Base-by-base conservation (phyloP, 306 rosid genomes). In the Fagus sylvatica region DNA sequence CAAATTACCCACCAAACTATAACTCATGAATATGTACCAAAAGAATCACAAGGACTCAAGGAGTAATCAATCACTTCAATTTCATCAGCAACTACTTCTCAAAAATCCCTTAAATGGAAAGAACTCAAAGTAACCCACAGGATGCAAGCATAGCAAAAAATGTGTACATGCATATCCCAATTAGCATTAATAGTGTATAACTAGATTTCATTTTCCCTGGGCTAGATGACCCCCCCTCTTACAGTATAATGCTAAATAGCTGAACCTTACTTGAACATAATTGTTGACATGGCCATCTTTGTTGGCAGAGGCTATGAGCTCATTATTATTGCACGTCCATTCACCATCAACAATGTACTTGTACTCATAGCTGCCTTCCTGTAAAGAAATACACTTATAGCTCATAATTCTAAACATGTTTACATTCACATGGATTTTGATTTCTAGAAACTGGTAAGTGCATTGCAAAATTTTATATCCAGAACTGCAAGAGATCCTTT, bases 281-380 rank as follows among this genome's bases (percentile, higher is more conserved):
- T 93, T 96, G 83, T 93, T 96, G 81, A 91, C 89, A 74, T 96
- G 93, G 76, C 98, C 99, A 53, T 93, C 97, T 76, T 87, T 79
- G 90, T 96, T 89, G 84, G 89, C 88, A 72, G 85, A 79, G 74
- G 91, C 81, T 57, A 88, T 42, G 16, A 41, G 90, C 81, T 90
- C 92, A 22, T 78, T 2, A 19, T 76, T 71, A 46, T 86, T 93
- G 87, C 77, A 75, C 19, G 51, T 86, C 99, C 99, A 96, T 76
- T 78, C 78, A 57, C 98, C 99, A 81, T 96, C 91, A 74, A 93
- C 80, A 32, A 96, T 85, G 84, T 93, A 96, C 89, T 96, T 96
- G 84, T 96, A 96, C 87, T 96, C 99, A 1, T 91, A 96, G 51
- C n/a, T 79, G 78, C 99, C 99, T 87, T 93, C 98, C 99, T 96